These are phyloP conservation scores for Trichoderma cornu-damae DNA, from an alignment of 2,329 filamentous ascomycete species.

Conservation along the genomic window DNA sequence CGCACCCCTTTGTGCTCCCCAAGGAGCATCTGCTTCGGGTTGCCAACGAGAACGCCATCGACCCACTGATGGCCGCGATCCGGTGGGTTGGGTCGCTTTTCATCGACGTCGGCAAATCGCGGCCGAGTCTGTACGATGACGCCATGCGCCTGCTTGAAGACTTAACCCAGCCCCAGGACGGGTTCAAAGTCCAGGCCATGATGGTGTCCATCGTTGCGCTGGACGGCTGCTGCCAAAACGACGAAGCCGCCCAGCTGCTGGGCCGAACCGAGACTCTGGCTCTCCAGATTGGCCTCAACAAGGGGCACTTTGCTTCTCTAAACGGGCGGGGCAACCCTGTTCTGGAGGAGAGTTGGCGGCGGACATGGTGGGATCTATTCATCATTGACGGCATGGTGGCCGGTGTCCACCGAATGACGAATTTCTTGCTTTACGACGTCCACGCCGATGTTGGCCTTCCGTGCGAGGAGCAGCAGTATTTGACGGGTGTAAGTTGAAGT, in stretches of 20 bases:
- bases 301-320: conserved; percentile 57
- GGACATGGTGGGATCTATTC: conserved; percentile 87
- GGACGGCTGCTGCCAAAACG: conserved; percentile 69
- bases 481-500: conserved; percentile 45
- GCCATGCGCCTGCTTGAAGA: conserved; percentile 48
- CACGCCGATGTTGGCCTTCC: conserved; percentile 66
- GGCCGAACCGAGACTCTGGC: conserved; percentile 64
- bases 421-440: conserved; percentile 64
- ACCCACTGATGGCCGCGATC: conserved; percentile 50
- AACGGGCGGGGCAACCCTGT: conserved; percentile 61
- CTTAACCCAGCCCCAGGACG: conserved; percentile 45
- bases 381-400: conserved; percentile 81
- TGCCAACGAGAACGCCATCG: conserved; percentile 44
- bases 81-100: conserved; percentile 54
- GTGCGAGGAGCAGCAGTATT: conserved; percentile 74
- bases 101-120: conserved; percentile 43
- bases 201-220: conserved; percentile 71
- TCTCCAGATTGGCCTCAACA: conserved; percentile 71
- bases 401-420: conserved; percentile 68
- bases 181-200: conserved; percentile 70
- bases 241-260: conserved; percentile 63
- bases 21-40: conserved; percentile 46
- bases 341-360: conserved; percentile 75
- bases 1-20: conserved; percentile 55
- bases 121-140: conserved; percentile 53